Base-by-base conservation (phyloP, 352 stramenopile species). In the Globisporangium uncinulatum region DNA sequence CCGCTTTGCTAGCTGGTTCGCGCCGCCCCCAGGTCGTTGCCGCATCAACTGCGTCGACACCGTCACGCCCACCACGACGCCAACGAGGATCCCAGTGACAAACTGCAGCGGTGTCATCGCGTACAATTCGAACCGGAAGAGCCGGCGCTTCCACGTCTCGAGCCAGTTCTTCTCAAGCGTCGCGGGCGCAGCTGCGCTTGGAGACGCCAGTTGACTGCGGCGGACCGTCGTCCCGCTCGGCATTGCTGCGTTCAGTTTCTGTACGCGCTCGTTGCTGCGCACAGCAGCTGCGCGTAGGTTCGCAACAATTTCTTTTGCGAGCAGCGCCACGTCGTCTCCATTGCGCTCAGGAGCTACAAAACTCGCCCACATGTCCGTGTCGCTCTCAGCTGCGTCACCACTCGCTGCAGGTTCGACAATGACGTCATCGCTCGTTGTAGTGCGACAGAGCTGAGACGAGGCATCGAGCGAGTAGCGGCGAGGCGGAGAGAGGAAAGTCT, bases 271-370 rank as follows among this genome's bases (percentile, higher is more conserved):
- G 20, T 69, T 59, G 37, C 78, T 59, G 32, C 60, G 59, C 10
- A 43, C 57, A 50, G 71, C 69, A 3, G 67, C 61, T 3, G 36
- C 46, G 19, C 63, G 57, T 13, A 84, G 64, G 51, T 77, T 81
- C 49, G 56, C 56, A 37, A 84, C 67, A 50, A 81, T 69, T 39
- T 82, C 65, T 24, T 76, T 76, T 2, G 71, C 63, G 21, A 66
- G 21, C 24, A 41, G 19, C 29, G 63, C 37, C 13, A 67, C 51
- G 55, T 63, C 56, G 21, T 29, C 24, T 29, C 51, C 5, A 19
- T 63, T 62, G 15, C 70, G 44, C 51, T 68, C 57, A 4, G 49
- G 46, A 8, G 41, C 62, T 1, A 65, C 42, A 34, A 47, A 37
- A 20, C 42, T 63, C 43, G 48, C 31, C 56, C 56, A 62, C 29